Evolutionary conservation across 129 eudicot genomes (phyloP).

Genomic region (Escallonia herrerae): DNA sequence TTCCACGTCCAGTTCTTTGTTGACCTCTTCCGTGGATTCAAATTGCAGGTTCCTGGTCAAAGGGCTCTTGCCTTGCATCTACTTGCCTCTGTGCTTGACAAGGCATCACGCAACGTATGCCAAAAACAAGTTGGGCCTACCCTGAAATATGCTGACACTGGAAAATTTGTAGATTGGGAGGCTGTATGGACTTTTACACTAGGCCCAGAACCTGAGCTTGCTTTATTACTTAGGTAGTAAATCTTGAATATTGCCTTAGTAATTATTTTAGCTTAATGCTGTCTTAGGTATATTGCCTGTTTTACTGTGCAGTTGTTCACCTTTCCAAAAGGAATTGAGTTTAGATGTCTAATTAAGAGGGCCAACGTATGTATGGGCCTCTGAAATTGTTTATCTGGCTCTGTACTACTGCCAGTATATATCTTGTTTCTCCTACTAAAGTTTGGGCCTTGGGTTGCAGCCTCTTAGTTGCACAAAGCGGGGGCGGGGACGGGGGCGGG

Average conservation of each 20-base stretch:
- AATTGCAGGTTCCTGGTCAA: constrained; percentile 82
- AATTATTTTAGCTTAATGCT: background rate
- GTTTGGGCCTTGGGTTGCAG: too few species aligned
- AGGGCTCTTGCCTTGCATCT: constrained; percentile 82
- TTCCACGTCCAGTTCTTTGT: background rate
- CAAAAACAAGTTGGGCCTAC: constrained; percentile 35
- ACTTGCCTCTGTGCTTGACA: constrained; percentile 72
- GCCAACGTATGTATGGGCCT: too few species aligned
- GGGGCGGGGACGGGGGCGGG: too few species aligned
- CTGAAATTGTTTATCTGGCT: too few species aligned
- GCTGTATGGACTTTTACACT: constrained; percentile 95
- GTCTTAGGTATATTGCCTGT: background rate
- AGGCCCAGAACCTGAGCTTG: constrained; percentile 99
- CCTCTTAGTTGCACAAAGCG: too few species aligned
- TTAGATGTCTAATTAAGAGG: too few species aligned
- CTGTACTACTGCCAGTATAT: too few species aligned
- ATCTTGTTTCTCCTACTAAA: too few species aligned
- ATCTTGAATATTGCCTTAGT: background rate
- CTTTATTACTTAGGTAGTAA: constrained; percentile 63
- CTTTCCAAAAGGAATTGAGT: background rate
- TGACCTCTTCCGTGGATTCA: constrained; percentile 4
- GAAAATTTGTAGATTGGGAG: constrained; percentile 65
- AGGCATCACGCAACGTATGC: constrained; percentile 44
- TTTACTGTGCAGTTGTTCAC: background rate
- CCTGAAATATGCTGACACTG: constrained; percentile 23